Percentiles rank a stretch among this genome's conserved stretches.
Evolutionary conservation across 2,329 filamentous ascomycete species (phyloP).

Genomic region (Xylariaceae sp.): DNA sequence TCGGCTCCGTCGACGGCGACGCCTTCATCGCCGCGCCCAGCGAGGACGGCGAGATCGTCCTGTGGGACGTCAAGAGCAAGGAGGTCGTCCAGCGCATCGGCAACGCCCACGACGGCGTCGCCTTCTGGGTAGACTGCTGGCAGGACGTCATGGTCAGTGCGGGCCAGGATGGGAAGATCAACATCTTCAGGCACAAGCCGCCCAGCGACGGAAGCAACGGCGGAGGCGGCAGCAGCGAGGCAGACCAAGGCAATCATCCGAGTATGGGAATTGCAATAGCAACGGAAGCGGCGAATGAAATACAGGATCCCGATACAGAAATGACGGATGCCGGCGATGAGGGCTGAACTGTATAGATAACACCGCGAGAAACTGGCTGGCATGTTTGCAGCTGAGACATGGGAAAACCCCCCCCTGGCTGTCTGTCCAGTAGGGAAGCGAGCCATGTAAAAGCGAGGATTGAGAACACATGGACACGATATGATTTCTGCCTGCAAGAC

Average conservation of each 20-base stretch:
- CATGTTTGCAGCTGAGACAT: slow-evolving; percentile 36
- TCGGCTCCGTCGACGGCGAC: slow-evolving; percentile 56
- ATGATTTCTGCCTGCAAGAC: background rate
- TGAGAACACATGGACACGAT: no score
- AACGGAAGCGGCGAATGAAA: slow-evolving; percentile 3
- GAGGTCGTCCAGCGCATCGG: slow-evolving; percentile 64
- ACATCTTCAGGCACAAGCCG: slow-evolving; percentile 39
- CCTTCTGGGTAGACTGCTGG: slow-evolving; percentile 60
- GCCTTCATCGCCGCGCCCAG: slow-evolving; percentile 75
- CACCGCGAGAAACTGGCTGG: no score
- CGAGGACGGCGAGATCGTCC: slow-evolving; percentile 76
- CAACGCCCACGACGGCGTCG: slow-evolving; percentile 47
- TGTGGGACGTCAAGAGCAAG: slow-evolving; percentile 90
- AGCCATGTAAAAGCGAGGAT: no score
- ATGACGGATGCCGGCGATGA: no score
- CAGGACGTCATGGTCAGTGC: slow-evolving; percentile 52
- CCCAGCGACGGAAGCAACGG: background rate
- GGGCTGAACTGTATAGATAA: no score
- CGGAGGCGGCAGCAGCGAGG: background rate
- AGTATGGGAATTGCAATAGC: no score
- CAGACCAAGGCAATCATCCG: background rate
- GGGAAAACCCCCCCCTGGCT: no score
- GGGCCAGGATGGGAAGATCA: slow-evolving; percentile 49
- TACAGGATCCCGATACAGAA: no score
- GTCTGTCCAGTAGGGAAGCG: no score